Evolutionary conservation across 2,329 filamentous ascomycete species (phyloP), one percentile per base, ranked within the genome.

Genomic region (Curvularia hawaiiensis): DNA sequence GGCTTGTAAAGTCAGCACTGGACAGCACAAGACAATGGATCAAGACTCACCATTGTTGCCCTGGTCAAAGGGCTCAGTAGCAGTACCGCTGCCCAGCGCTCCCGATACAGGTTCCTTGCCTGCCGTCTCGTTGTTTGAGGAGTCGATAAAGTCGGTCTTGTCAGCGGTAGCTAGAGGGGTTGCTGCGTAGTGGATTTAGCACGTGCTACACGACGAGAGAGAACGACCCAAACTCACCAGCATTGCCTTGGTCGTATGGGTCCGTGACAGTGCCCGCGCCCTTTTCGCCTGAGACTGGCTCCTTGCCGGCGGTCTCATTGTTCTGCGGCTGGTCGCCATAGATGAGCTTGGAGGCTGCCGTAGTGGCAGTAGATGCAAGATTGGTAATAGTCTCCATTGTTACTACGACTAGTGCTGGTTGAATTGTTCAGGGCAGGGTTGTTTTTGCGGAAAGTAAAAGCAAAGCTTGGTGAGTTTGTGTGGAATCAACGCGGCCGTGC

Each of bases 231-330:
- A 46, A 62, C 78, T 65, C 75, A 86, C 81, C 83, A 78, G 74
- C 45, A 43, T 95, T 95, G 48, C 91, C 91, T 56, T 86, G 86
- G 71, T 95, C 91, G 67, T 88, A 96, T 0, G 91, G 91, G 73
- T 94, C 88, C 12, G 84, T 85, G 43, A 81, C 82, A 24, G 83
- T 82, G 4, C 90, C 89, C 71, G 88, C 79, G 39, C 91, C 91
- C 56, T 83, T 79, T 50, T 85, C 79, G 22, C 91, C 91, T 20
- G 90, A 89, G 44, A 92, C 75, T 18, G 91, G 91, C 78, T 96
- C 91, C 65, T 78, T 75, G 46, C 80, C 80, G 16, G 55, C 64
- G 8, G 71, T 74, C 61, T 75, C 74, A 35, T 52, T 76, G 39
- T 74, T 75, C 53, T 78, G 61, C 78, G 72, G 68, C 47, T 66